These are phyloP conservation scores for Solanum pennellii DNA, from an alignment of 257 asterid species.

Conservation along the genomic window DNA sequence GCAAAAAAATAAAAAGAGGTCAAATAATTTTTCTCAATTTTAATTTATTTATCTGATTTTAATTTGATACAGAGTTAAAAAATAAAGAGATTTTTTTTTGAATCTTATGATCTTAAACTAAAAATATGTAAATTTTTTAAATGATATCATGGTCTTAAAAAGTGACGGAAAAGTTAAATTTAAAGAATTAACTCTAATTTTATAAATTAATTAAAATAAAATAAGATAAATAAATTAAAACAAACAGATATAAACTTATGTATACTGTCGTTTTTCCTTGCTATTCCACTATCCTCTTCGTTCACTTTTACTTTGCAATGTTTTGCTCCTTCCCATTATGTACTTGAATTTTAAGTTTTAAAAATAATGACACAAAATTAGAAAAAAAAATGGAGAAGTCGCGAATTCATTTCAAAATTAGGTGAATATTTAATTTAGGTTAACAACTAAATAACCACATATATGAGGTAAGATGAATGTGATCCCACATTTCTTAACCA, in stretches of 20 bases:
- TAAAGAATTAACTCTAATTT: too few relatives aligned
- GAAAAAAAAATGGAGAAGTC: background rate
- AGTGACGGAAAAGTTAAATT: too few relatives aligned
- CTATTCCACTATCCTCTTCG: background rate
- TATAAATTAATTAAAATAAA: background rate
- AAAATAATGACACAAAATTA: background rate
- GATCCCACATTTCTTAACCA: background rate
- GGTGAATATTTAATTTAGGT: background rate
- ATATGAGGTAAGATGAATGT: background rate
- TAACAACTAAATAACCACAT: background rate
- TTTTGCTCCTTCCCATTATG: background rate
- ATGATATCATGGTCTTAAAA: too few relatives aligned
- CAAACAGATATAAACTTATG: background rate
- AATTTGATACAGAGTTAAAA: accelerated
- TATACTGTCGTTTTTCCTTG: background rate
- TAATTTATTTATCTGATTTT: background rate
- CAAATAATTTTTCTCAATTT: background rate
- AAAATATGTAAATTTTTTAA: background rate
- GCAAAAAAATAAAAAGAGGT: background rate
- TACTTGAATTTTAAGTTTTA: background rate
- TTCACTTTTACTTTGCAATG: background rate
- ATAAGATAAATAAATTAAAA: background rate
- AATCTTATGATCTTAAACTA: background rate
- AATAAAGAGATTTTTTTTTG: background rate
- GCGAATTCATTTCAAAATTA: background rate